Conservation (phyloP, 2,329 filamentous ascomycete species). For the Calonectria ilicicola region DNA sequence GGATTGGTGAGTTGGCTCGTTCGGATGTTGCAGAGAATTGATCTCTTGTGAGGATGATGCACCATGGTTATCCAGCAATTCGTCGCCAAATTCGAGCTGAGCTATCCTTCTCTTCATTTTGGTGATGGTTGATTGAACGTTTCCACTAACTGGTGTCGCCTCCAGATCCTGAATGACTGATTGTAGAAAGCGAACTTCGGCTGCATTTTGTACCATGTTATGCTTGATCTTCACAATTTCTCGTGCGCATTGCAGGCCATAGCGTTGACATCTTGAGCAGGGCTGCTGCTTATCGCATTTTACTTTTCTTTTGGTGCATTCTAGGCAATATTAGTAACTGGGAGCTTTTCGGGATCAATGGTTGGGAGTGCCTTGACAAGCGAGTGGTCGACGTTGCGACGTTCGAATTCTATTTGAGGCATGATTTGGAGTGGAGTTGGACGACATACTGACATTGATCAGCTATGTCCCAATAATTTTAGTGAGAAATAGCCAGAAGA, state of each 20-base stretch:
- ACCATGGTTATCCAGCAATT: neutral
- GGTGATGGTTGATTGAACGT: neutral
- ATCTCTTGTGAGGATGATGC: neutral
- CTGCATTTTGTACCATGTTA: neutral
- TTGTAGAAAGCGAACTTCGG: neutral
- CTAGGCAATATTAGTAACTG: neutral
- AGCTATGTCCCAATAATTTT: too few species aligned
- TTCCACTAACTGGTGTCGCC: neutral
- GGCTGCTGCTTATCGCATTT: conserved; percentile 13
- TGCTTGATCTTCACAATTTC: conserved; percentile 4
- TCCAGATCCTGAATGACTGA: neutral
- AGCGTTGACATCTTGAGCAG: conserved; percentile 1
- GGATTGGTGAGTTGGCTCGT: neutral
- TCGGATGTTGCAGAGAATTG: neutral
- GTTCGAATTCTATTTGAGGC: neutral
- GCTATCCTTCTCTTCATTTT: neutral
- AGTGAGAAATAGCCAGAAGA: neutral
- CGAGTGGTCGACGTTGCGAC: neutral
- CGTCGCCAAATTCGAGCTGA: neutral
- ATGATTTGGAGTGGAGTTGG: neutral
- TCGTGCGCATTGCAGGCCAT: neutral
- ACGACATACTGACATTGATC: neutral
- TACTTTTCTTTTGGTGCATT: conserved; percentile 10
- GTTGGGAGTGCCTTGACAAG: conserved; percentile 4
- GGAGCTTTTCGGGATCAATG: neutral